Evolutionary conservation across 1,284 basidiomycete genomes (phyloP).

Genomic region (Sporisorium graminicola): DNA sequence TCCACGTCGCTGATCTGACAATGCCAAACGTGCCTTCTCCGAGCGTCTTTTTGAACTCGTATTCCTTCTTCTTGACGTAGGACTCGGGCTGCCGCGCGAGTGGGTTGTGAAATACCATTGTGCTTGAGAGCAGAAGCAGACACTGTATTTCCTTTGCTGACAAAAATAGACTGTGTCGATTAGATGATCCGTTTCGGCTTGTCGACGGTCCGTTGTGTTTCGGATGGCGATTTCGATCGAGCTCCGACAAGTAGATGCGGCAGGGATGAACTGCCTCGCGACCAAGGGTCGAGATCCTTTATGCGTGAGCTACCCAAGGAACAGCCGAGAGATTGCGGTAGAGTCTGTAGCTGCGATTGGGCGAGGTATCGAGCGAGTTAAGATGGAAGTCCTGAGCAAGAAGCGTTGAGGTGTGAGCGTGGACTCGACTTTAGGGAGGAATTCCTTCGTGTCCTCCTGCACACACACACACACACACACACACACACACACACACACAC

Average conservation of each 20-base stretch:
- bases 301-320: neutral
- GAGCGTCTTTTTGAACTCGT: conserved; percentile 66
- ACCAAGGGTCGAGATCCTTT: neutral
- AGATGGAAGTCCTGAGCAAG: neutral
- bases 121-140: neutral
- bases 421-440: too few relatives aligned
- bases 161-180: neutral
- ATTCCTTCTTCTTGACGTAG: conserved; percentile 68
- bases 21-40: conserved; percentile 68
- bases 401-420: too few relatives aligned
- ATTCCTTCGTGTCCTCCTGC: too few relatives aligned
- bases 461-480: too few relatives aligned
- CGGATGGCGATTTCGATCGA: neutral
- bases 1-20: conserved; percentile 60
- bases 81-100: conserved; percentile 57
- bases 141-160: too few relatives aligned
- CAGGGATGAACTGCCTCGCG: neutral
- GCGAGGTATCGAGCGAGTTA: neutral
- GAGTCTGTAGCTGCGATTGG: neutral
- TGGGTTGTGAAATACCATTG: conserved; percentile 59
- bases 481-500: too few relatives aligned
- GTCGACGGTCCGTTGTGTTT: neutral
- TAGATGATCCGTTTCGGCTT: neutral
- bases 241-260: neutral
- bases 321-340: too few relatives aligned